A percentile compares a stretch with the other conserved stretches of the same genome.
phyloP scores from a whole-genome alignment of 2,329 filamentous ascomycete genomes.

The Fusarium citri region DNA sequence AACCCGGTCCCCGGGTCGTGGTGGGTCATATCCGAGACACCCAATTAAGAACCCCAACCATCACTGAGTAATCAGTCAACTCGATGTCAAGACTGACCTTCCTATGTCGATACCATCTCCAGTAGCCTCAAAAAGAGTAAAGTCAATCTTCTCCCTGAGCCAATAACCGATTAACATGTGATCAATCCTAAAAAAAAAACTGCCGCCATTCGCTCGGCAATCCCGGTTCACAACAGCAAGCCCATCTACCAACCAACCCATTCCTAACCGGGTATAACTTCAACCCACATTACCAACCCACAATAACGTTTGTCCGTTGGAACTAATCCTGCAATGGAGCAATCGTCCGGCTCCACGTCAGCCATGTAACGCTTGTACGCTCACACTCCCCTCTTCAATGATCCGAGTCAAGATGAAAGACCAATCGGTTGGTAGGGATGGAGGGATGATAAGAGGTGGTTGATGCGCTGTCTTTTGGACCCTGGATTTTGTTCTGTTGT shows the following conservation, averaged over 20 bases:
- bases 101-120: not conserved
- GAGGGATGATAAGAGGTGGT: not conserved
- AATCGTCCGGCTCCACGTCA: not conserved
- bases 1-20: not conserved
- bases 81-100: not conserved
- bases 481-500: not conserved
- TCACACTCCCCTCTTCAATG: not conserved
- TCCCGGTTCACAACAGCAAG: fast-evolving
- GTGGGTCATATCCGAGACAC: not conserved
- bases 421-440: not conserved
- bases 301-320: not conserved
- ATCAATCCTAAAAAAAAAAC: no score
- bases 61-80: not conserved
- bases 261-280: conserved; percentile 2
- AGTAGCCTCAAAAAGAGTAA: not conserved
- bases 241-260: not conserved
- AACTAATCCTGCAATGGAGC: conserved; percentile 1
- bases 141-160: fast-evolving
- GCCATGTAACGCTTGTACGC: not conserved
- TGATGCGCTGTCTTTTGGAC: not conserved
- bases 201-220: not conserved
- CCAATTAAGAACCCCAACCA: not conserved
- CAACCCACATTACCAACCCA: not conserved
- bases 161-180: not conserved
- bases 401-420: not conserved